Evolutionary conservation across 768 basidiomycete species (phyloP), one percentile per base, ranked within the genome.

Genomic region (Hygrocybe punicea): DNA sequence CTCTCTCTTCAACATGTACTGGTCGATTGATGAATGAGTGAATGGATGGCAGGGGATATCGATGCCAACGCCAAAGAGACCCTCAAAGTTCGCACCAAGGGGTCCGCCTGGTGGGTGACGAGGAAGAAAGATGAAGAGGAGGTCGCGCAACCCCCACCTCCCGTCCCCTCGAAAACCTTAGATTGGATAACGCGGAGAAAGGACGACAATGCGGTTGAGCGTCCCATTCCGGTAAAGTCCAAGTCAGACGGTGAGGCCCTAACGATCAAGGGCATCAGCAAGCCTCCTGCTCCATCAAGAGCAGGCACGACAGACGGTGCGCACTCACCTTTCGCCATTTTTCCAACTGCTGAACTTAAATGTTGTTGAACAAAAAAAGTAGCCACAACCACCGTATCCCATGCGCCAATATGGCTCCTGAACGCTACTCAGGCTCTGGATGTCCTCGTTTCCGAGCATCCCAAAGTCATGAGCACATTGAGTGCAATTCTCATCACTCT

Each of bases 401-500:
- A 87, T 57, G 89, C 84, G 10, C 89, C 89, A 0, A 73, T 82
- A 0, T 91, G 89, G 89, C 78, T 91, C 16, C 66, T 91, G 55
- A 90, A 89, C 63, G 89, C 89, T 1, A 85, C 85, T 62, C 83
- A 78, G 48, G 89, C 89, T 9, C 78, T 91, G 58, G 87, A 89
- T 53, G 87, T 80, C 71, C 81, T 91, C 53, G 82, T 83, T 9
- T 80, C 76, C 58, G 89, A 91, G 62, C 88, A 91, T 62, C 89
- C 89, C 9, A 85, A 85, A 66, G 54, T 76, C 5, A 84, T 89
- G 86, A 84, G 81, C 59, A 80, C 87, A 34, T 68, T 90, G 52
- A 86, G 86, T 60, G 89, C 89, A 6, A 83, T 91, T 52, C 80
- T 91, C 58, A 87, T 91, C 66, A 89, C 88, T 2, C 86, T 85